Evolutionary conservation across 768 basidiomycete species (phyloP).

Genomic region (Mycena epipterygia): DNA sequence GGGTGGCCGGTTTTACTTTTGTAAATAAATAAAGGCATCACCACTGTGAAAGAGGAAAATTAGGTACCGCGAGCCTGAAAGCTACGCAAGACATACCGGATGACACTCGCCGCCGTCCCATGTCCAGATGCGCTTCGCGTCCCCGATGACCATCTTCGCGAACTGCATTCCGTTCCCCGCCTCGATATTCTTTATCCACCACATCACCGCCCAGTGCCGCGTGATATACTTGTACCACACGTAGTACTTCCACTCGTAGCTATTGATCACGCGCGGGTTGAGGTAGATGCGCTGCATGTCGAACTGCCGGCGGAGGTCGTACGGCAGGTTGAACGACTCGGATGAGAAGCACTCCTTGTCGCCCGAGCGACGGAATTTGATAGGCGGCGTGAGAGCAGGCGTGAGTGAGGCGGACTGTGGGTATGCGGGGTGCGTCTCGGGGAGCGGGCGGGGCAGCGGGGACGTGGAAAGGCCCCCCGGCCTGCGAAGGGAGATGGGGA

Average conservation of each 20-base stretch:
- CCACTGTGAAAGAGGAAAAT: neutral
- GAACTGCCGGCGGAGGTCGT: conserved; percentile 57
- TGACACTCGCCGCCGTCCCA: conserved; percentile 55
- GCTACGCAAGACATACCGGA: conserved; percentile 35
- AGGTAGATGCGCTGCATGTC: conserved; percentile 51
- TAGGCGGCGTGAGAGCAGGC: conserved; percentile 48
- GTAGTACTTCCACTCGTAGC: conserved; percentile 53
- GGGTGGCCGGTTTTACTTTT: too few relatives aligned
- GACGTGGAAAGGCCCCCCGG: conserved; percentile 44
- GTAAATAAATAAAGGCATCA: too few relatives aligned
- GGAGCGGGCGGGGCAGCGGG: conserved; percentile 45
- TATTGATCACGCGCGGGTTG: conserved; percentile 55
- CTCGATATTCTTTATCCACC: conserved; percentile 53
- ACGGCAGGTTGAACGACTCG: conserved; percentile 57
- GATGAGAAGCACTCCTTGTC: conserved; percentile 51
- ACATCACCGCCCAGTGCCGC: conserved; percentile 53
- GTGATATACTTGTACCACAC: conserved; percentile 52
- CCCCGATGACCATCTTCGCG: conserved; percentile 53
- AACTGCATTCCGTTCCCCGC: conserved; percentile 51
- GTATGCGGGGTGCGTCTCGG: conserved; percentile 46
- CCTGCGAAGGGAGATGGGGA: conserved; percentile 53
- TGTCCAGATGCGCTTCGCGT: conserved; percentile 44
- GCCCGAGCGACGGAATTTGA: conserved; percentile 47
- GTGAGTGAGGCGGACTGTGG: conserved; percentile 31
- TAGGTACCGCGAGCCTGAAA: neutral